Evolutionary conservation across 1,139 yeast genomes (phyloP).

Genomic region (Saccharomyces pastorianus): DNA sequence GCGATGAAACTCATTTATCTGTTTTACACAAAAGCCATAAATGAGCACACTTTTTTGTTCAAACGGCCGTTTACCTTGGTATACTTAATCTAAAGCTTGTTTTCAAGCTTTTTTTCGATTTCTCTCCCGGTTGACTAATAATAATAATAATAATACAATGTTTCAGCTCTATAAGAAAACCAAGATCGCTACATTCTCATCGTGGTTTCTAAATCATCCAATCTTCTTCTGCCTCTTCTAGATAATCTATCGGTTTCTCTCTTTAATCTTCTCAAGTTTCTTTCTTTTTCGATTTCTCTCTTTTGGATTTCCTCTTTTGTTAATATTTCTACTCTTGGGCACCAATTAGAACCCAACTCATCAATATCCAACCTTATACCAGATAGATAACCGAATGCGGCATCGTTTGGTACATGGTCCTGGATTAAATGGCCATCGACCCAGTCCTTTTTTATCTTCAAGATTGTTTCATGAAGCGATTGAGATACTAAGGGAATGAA

Average conservation of each 20-base stretch:
- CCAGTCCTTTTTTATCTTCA: conserved; percentile 73
- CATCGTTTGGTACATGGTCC: conserved; percentile 45
- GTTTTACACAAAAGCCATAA: too few species aligned
- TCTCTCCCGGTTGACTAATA: neutral
- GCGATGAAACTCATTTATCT: too few species aligned
- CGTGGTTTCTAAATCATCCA: conserved; percentile 49
- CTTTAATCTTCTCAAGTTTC: conserved; percentile 83
- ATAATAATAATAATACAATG: neutral
- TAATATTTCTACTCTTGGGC: conserved; percentile 76
- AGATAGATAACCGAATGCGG: conserved; percentile 52
- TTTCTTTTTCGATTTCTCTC: conserved; percentile 89
- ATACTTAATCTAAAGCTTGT: too few species aligned
- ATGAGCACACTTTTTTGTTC: too few species aligned
- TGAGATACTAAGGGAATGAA: conserved; percentile 87
- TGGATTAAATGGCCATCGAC: conserved; percentile 70
- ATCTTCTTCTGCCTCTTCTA: conserved; percentile 45
- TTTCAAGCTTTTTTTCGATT: too few species aligned
- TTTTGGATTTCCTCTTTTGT: conserved; percentile 91
- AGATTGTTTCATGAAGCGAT: conserved; percentile 70
- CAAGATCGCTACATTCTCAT: conserved; percentile 15
- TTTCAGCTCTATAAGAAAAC: neutral
- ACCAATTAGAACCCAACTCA: conserved; percentile 69
- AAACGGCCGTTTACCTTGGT: too few species aligned
- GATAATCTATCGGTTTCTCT: conserved; percentile 58
- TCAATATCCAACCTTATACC: conserved; percentile 60